A percentile compares a stretch with the other conserved stretches of the same genome.
These are phyloP conservation scores for Xylariaceae sp. DNA, from an alignment of 2,329 filamentous ascomycete species.

Conservation along the genomic window DNA sequence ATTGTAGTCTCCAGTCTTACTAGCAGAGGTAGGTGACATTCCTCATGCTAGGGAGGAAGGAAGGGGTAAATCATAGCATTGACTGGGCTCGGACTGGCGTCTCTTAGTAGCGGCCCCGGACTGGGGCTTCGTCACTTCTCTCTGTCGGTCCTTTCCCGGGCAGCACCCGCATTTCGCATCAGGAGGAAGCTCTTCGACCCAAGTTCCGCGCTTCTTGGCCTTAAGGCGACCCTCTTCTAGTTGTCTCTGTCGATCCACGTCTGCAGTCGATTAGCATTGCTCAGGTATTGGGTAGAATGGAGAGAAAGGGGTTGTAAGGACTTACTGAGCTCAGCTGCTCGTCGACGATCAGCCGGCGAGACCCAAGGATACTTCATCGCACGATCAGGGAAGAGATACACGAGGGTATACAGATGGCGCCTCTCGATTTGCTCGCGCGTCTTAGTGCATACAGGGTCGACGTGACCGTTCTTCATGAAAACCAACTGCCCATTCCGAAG, in stretches of 20 bases:
- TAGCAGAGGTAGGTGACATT: background rate
- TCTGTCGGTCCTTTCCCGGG: conserved; percentile 21
- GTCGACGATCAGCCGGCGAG: conserved; percentile 34
- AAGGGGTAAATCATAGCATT: background rate
- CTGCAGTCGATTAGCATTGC: conserved; percentile 14
- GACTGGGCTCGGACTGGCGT: background rate
- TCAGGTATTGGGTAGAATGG: background rate
- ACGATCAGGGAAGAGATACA: conserved; percentile 42
- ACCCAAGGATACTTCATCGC: conserved; percentile 45
- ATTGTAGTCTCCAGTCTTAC: background rate
- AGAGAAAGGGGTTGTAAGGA: conserved; percentile 13
- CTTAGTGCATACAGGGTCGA: conserved; percentile 16
- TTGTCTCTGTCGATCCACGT: conserved; percentile 20
- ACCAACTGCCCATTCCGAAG: conserved; percentile 19
- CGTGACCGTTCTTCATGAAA: conserved; percentile 28
- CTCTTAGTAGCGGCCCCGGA: background rate
- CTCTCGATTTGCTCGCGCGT: conserved; percentile 28
- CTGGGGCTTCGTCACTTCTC: conserved; percentile 13
- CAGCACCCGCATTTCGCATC: conserved; percentile 27
- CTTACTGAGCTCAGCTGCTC: conserved; percentile 39
- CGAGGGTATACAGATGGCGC: conserved; percentile 27
- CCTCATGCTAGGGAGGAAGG: background rate
- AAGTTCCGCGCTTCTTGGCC: conserved; percentile 20
- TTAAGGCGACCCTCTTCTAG: conserved; percentile 14
- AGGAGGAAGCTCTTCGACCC: conserved; percentile 21